Base-by-base conservation (phyloP, 305 asterid species). In the Fraxinus latifolia region DNA sequence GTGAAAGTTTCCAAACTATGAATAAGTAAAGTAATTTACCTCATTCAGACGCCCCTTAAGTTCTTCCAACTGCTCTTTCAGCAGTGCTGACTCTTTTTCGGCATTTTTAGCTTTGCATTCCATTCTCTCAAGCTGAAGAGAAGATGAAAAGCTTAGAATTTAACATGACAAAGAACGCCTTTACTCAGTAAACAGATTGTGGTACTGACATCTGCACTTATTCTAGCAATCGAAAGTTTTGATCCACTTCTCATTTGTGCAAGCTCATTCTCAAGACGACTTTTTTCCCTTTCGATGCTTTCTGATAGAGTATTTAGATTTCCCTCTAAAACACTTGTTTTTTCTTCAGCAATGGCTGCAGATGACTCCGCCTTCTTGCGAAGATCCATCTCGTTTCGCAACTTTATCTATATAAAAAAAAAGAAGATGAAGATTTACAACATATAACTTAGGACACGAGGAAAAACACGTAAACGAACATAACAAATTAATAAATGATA, bases 91-190 rank as follows among this genome's bases (percentile, higher is more conserved):
- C 91, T 93, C 98, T 79, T 90, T 85, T 89, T 96, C 97, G n/a
- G 99, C 94, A 89, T 87, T 91, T 84, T 82, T 84, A 84, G 98
- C 99, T 87, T 94, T 91, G 76, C 85, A 87, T 86, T 90, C 97
- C 94, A 91, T 91, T 91, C 81, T 93, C 90, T 96, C 97, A 78
- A 96, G 95, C 97, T 94, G 89, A 79, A 78, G 58, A 78, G 74
- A 77, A 85, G 39, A 62, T 36, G 70, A 78, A 84, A 79, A 76
- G 81, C 76, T 82, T 25, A 80, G 80, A 82, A 75, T 70, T 53
- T 47, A 80, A 75, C 39, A 72, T 82, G 84, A 79, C 39, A 80
- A 83, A 80, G 79, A 85, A 58, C 68, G 68, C 14, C 17, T 67
- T 25, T 47, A 76, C 81, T 70, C 60, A 85, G 79, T 81, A 75